Evolutionary conservation across 768 basidiomycete genomes (phyloP).

Genomic region (Mycena capillaripes): DNA sequence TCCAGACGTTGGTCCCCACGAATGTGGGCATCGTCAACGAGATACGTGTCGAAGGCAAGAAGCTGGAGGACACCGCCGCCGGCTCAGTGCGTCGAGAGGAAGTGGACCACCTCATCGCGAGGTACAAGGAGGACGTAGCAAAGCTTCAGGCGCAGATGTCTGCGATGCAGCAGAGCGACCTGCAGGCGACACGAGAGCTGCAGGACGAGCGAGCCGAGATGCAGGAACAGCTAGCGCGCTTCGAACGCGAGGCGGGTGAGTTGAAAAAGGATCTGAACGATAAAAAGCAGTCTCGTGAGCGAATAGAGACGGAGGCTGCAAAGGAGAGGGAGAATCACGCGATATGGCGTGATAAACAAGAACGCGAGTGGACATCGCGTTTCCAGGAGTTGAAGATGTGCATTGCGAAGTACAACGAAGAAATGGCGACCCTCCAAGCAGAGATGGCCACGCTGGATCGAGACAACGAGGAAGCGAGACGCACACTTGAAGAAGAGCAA

Average conservation of each 20-base stretch:
- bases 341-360: neutral
- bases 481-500: too few relatives aligned
- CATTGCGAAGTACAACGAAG: too few relatives aligned
- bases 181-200: neutral
- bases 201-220: neutral
- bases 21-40: too few relatives aligned
- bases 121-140: neutral
- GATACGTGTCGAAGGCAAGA: too few relatives aligned
- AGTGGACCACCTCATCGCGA: neutral
- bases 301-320: neutral
- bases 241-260: neutral
- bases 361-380: neutral
- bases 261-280: conserved; percentile 1
- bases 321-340: neutral
- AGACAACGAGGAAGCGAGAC: too few relatives aligned
- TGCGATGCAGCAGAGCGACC: neutral
- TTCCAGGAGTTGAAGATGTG: too few relatives aligned
- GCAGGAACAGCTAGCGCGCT: neutral
- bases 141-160: neutral
- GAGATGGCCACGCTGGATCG: too few relatives aligned
- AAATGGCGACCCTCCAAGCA: too few relatives aligned
- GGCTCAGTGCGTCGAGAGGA: conserved; percentile 1
- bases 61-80: too few relatives aligned
- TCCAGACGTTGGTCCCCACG: too few relatives aligned
- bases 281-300: neutral